Conservation (phyloP, 1,139 yeast genomes). For the Saccharomycopsis phalli region DNA sequence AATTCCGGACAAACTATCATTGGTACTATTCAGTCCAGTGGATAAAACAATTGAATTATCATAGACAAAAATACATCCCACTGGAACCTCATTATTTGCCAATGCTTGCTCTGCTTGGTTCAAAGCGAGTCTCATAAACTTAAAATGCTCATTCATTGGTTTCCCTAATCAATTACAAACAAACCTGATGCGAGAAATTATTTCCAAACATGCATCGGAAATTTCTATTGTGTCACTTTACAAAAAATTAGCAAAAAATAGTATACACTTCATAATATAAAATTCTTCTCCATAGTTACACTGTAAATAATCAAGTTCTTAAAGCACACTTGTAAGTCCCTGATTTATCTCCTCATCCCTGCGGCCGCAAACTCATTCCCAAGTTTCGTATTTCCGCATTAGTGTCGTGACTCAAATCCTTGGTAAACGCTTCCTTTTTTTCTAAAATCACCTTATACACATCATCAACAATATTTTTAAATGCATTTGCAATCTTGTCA, state of each 20-base stretch:
- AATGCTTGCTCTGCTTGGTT: slow-evolving; percentile 49
- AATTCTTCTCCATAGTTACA: too few species aligned
- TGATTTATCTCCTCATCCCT: too few species aligned
- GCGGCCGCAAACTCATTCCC: too few species aligned
- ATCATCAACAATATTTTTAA: slow-evolving; percentile 22
- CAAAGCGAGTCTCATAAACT: slow-evolving; percentile 43
- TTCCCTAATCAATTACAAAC: too few species aligned
- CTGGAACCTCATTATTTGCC: slow-evolving; percentile 56
- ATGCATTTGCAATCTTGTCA: slow-evolving; percentile 17
- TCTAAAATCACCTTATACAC: slow-evolving; percentile 25
- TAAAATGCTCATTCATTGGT: too few species aligned
- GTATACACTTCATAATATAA: too few species aligned
- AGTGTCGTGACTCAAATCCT: slow-evolving; percentile 30
- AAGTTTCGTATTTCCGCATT: slow-evolving; percentile 28
- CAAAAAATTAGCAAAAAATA: too few species aligned
- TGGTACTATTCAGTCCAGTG: slow-evolving; percentile 84
- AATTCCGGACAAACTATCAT: slow-evolving; percentile 72
- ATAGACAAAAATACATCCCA: slow-evolving; percentile 59
- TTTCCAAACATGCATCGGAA: too few species aligned
- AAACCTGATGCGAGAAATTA: too few species aligned
- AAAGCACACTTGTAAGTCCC: too few species aligned
- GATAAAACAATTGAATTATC: slow-evolving; percentile 47
- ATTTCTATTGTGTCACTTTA: too few species aligned
- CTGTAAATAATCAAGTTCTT: slow-evolving; percentile 5
- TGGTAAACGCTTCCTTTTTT: slow-evolving; percentile 27